Base-by-base conservation (phyloP, 495 filamentous ascomycete species). In the Haplographium delicatum region DNA sequence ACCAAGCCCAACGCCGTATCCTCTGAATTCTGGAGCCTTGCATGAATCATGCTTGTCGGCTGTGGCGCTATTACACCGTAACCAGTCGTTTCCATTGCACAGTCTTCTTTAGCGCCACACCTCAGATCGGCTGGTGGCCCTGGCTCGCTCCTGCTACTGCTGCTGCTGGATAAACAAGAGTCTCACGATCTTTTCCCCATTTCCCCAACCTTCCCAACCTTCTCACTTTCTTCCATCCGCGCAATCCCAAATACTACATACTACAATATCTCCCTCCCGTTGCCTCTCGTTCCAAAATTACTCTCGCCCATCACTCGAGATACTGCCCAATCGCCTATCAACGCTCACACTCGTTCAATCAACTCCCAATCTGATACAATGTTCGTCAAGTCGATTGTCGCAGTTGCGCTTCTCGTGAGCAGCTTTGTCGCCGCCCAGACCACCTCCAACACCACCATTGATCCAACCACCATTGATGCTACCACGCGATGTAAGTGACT, bases 341-440 rank as follows among this genome's bases (percentile, higher is more conserved):
- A n/a, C n/a, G n/a, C 38, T 19, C 38, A 33, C 20, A 13, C 39
- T 15, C 30, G 7, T 11, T 35, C 28, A 34, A n/a, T 18, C 39
- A 38, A 16, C 28, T 30, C 3, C 26, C 31, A 1, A 41, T 24
- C 47, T 40, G 25, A 1, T 23, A 59, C 56, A 46, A 57, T 59
- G 46, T 51, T 53, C 39, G 33, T 34, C 30, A 56, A 51, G 22
- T 45, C 53, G 15, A 33, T 38, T 15, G 54, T 58, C 18, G 61
- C 58, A 34, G 61, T 63, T 15, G 65, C 65, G 51, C 55, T 69
- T 30, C 62, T 64, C 18, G 56, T 62, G n/a, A n/a, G n/a, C 45
- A 38, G 60, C 39, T 55, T 62, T 27, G 65, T 61, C 48, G 61
- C 63, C 33, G 68, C 68, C 5, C 61, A 63, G 34, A 53, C 57